Conservation (phyloP, 1,284 basidiomycete genomes). For the Athelia sp. region DNA sequence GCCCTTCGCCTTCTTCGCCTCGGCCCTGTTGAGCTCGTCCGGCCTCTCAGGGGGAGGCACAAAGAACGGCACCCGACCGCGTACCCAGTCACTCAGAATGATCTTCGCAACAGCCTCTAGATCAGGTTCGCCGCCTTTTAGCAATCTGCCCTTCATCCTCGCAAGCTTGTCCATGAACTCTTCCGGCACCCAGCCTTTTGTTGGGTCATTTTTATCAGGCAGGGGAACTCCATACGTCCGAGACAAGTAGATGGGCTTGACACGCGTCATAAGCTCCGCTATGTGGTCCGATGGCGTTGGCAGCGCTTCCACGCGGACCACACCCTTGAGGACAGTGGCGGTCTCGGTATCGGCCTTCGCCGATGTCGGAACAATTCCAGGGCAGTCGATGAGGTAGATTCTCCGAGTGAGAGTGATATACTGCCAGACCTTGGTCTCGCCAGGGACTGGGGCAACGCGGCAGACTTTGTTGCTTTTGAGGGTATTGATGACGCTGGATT, state of each 20-base stretch:
- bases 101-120: constrained; percentile 92
- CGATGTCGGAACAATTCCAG: constrained; percentile 95
- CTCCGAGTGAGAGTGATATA: constrained; percentile 95
- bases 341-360: constrained; percentile 79
- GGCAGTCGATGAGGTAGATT: constrained; percentile 99
- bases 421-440: constrained; percentile 99
- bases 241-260: constrained; percentile 90
- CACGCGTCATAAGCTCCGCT: constrained; percentile 80
- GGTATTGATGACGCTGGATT: constrained; percentile 97
- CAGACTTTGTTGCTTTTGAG: constrained; percentile 98
- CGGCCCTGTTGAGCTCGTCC: constrained; percentile 60
- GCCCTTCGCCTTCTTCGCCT: constrained; percentile 44
- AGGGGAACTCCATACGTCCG: constrained; percentile 83
- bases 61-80: constrained; percentile 91
- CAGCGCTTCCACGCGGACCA: constrained; percentile 94
- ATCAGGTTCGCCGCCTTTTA: constrained; percentile 95
- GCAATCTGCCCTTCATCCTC: constrained; percentile 85
- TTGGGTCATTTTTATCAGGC: constrained; percentile 49
- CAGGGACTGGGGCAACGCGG: constrained; percentile 94
- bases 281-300: constrained; percentile 94
- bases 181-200: constrained; percentile 65
- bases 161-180: constrained; percentile 85
- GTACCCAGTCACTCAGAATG: constrained; percentile 95
- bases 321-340: constrained; percentile 93
- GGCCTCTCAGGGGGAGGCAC: constrained; percentile 75